Percentiles rank a stretch among this genome's conserved stretches.
These are phyloP conservation scores for Juncus inflexus DNA, from an alignment of 176 grass and related monocot genomes.

Conservation along the genomic window DNA sequence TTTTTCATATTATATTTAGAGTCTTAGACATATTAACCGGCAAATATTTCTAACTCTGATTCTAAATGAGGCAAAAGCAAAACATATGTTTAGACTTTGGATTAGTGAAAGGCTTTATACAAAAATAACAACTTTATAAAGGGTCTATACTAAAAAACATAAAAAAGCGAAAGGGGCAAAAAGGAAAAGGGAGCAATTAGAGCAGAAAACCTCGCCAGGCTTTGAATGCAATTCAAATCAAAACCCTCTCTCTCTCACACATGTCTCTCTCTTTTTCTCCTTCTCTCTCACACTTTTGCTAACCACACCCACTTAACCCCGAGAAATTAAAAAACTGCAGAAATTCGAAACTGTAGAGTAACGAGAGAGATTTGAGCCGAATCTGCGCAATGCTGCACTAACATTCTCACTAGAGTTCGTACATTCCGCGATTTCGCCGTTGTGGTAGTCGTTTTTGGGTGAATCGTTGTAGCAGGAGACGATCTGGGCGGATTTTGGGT, in stretches of 20 bases:
- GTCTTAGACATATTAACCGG: no score
- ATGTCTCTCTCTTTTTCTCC: slow-evolving; percentile 7
- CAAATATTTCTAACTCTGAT: no score
- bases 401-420: slow-evolving; percentile 7
- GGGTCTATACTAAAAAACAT: no score
- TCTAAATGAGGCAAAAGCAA: no score
- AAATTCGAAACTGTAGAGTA: background rate
- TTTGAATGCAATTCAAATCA: slow-evolving; percentile 26
- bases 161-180: slow-evolving; percentile 1
- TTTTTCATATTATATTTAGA: no score
- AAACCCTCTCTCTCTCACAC: slow-evolving; percentile 11
- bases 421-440: background rate
- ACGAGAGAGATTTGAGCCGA: background rate
- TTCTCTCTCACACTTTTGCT: slow-evolving; percentile 24
- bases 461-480: slow-evolving; percentile 1
- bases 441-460: slow-evolving; percentile 1
- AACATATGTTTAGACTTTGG: no score
- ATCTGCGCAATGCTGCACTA: slow-evolving; percentile 12
- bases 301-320: slow-evolving; percentile 20
- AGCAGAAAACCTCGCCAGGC: slow-evolving; percentile 26
- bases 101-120: no score
- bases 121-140: no score
- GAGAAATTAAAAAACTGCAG: slow-evolving; percentile 6
- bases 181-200: slow-evolving; percentile 11
- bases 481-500: slow-evolving; percentile 12